Evolutionary conservation across 345 rosid species (phyloP), one percentile per base, ranked within the genome.

Genomic region (Isatis tinctoria): DNA sequence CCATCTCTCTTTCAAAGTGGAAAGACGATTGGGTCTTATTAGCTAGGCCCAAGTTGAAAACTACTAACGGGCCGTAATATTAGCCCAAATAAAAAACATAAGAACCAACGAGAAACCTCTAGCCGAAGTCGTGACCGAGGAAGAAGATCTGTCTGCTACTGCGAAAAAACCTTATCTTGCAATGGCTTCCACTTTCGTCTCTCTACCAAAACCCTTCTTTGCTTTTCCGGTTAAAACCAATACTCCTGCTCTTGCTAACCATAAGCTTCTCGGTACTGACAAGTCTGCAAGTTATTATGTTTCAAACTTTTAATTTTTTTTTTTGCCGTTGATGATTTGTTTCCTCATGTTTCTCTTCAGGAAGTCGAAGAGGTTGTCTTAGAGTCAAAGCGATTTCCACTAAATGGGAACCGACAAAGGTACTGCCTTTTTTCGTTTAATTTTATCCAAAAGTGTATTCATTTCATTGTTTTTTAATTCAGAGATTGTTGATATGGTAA

Each of bases 391-490:
- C 97, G 4, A 54, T 88, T 49, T 67, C 95, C 27, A 80, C 57
- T 57, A 84, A 86, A 83, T 88, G 92, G 97, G 96, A 91, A 30
- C 95, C 96, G 17, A n/a, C 88, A 4, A 89, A 89, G 92, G 98
- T 90, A 51, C 10, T 60, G 12, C 3, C 35, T 41, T 72, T 43
- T 18, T 49, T 2, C 20, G 30, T 16, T 30, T 47, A 16, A 44
- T 43, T 49, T 36, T 28, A 26, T 20, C 37, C n/a, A 13, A 57
- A 63, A 32, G 10, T 37, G 27, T 17, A 1, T 8, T 13, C 30
- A 12, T 44, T 66, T 3, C 2, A n/a, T 32, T 67, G 13, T 3
- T 36, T 17, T 2, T 18, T 4, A 0, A 69, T n/a, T 22, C 1
- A 40, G 51, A 13, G 12, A 45, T 17, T 35, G 20, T 45, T 12